Percentiles rank a stretch among this genome's conserved stretches.
These are phyloP conservation scores for Rhizophlyctis rosea DNA, from an alignment of 192 early-diverging fungal genomes.

Conservation along the genomic window DNA sequence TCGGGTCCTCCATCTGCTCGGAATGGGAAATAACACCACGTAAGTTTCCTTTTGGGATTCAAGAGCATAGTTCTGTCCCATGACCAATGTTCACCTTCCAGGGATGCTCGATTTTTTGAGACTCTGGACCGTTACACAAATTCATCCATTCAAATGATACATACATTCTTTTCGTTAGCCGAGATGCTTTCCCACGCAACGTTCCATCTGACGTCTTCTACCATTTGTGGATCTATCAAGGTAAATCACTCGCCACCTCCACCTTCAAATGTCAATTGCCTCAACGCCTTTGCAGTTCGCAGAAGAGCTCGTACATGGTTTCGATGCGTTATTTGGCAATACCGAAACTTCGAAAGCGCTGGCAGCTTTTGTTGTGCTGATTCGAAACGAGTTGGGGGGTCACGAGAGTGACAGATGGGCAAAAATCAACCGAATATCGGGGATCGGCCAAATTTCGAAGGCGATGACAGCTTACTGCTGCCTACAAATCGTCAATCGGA, in stretches of 20 bases:
- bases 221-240: slow-evolving; percentile 51
- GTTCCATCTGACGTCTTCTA: slow-evolving; percentile 74
- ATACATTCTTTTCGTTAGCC: slow-evolving; percentile 69
- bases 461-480: slow-evolving; percentile 36
- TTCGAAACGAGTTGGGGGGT: slow-evolving; percentile 30
- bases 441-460: slow-evolving; percentile 35
- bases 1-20: slow-evolving; percentile 50
- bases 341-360: slow-evolving; percentile 93
- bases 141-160: slow-evolving; percentile 59
- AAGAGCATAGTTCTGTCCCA: not conserved
- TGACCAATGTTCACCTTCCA: not conserved
- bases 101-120: slow-evolving; percentile 43
- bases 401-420: slow-evolving; percentile 25
- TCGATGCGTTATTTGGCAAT: slow-evolving; percentile 93
- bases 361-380: slow-evolving; percentile 72
- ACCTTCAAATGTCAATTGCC: slow-evolving; percentile 12
- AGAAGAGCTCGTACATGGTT: slow-evolving; percentile 83
- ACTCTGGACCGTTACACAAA: slow-evolving; percentile 63
- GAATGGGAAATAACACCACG: slow-evolving; percentile 8
- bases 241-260: slow-evolving; percentile 16
- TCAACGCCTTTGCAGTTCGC: slow-evolving; percentile 29
- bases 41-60: no score
- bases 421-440: slow-evolving; percentile 15
- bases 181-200: slow-evolving; percentile 75
- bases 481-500: slow-evolving; percentile 38